A percentile compares a stretch with the other conserved stretches of the same genome.
Evolutionary conservation across 2,329 filamentous ascomycete genomes (phyloP).

Genomic region (Colletotrichum costaricense): DNA sequence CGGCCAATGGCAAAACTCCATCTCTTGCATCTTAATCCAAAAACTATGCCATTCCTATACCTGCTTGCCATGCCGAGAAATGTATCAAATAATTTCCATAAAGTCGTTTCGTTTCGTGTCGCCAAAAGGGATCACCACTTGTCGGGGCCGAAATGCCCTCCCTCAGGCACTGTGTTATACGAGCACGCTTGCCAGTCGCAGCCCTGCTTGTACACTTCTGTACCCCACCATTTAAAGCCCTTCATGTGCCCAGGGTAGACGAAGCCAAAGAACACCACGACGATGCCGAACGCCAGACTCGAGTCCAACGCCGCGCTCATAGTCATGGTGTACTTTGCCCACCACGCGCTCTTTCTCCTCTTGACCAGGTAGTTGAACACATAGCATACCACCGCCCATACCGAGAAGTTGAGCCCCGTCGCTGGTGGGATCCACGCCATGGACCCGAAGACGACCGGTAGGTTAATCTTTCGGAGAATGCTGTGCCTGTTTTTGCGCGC

Average conservation of each 20-base stretch:
- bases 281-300: conserved; percentile 83
- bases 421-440: conserved; percentile 90
- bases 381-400: conserved; percentile 88
- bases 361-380: conserved; percentile 84
- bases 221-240: conserved; percentile 88
- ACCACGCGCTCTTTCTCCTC: conserved; percentile 78
- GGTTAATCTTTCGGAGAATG: conserved; percentile 80
- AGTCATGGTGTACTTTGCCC: conserved; percentile 93
- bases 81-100: not conserved
- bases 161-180: conserved; percentile 72
- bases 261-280: conserved; percentile 87
- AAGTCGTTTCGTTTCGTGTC: conserved; percentile 26
- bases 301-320: conserved; percentile 86
- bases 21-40: not conserved
- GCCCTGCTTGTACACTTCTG: conserved; percentile 84
- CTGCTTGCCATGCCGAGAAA: conserved; percentile 15
- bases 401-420: conserved; percentile 86
- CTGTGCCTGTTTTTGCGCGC: conserved; percentile 68
- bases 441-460: conserved; percentile 85
- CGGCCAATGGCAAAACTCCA: not conserved
- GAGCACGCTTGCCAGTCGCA: conserved; percentile 88
- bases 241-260: conserved; percentile 83
- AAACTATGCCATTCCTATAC: conserved; percentile 9
- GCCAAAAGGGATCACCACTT: conserved; percentile 57
- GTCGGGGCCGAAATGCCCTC: conserved; percentile 74